These are phyloP conservation scores for Hypericum perforatum DNA, from an alignment of 345 rosid genomes.

Conservation along the genomic window DNA sequence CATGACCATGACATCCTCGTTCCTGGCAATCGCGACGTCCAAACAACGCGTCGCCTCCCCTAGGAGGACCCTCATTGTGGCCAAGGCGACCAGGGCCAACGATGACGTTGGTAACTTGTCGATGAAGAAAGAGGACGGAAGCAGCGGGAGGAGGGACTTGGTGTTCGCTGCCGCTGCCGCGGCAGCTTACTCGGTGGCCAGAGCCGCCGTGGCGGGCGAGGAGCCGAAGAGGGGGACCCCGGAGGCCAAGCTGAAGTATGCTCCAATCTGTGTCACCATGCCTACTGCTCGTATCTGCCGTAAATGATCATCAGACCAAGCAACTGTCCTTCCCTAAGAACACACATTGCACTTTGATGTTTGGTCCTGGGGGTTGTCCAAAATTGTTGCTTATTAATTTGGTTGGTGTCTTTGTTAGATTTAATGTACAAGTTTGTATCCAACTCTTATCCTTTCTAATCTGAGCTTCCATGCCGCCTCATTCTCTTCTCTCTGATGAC, in stretches of 20 bases:
- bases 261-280: conserved; percentile 49
- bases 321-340: too few species aligned
- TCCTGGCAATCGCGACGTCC: conserved; percentile 14
- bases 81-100: conserved; percentile 12
- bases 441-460: too few species aligned
- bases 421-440: too few species aligned
- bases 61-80: conserved; percentile 15
- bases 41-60: conserved; percentile 12
- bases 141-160: conserved; percentile 52
- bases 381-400: too few species aligned
- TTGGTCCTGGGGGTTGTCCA: too few species aligned
- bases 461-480: too few species aligned
- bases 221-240: conserved; percentile 32
- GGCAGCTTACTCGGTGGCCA: conserved; percentile 27
- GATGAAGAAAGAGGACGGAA: conserved; percentile 18
- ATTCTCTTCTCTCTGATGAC: too few species aligned
- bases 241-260: conserved; percentile 47
- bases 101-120: conserved; percentile 10
- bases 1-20: conserved; percentile 21
- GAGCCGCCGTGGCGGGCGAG: conserved; percentile 39
- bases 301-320: conserved; percentile 19
- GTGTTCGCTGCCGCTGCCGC: conserved; percentile 46
- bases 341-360: too few species aligned
- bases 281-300: conserved; percentile 54
- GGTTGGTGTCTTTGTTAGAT: too few species aligned